These are phyloP conservation scores for Porpolomopsis calyptriformis DNA, from an alignment of 768 basidiomycete genomes.

Conservation along the genomic window DNA sequence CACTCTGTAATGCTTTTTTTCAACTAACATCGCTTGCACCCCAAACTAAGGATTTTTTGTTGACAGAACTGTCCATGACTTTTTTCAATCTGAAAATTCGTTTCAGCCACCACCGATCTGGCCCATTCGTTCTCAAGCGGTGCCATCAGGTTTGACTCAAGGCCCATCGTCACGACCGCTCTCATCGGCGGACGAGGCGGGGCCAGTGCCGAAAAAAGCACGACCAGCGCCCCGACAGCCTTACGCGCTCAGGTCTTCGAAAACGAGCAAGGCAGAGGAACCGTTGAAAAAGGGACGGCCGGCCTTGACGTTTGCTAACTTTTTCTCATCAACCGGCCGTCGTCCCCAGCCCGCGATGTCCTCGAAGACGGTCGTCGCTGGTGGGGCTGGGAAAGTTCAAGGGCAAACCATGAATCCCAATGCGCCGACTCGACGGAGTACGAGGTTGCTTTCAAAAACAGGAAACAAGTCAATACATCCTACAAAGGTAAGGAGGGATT, in stretches of 20 bases:
- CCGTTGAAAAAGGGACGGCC: slow-evolving; percentile 85
- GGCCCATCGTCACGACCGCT: slow-evolving; percentile 53
- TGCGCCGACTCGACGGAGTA: slow-evolving; percentile 57
- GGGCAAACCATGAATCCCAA: slow-evolving; percentile 32
- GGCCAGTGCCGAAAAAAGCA: slow-evolving; percentile 65
- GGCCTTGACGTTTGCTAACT: slow-evolving; percentile 78
- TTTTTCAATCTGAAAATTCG: slow-evolving; percentile 45
- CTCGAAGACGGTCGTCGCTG: slow-evolving; percentile 45
- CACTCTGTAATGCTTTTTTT: slow-evolving; percentile 38
- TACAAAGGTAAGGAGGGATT: slow-evolving; percentile 39
- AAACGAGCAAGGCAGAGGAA: slow-evolving; percentile 59
- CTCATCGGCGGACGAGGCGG: slow-evolving; percentile 74
- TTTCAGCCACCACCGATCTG: slow-evolving; percentile 40
- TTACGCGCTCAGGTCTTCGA: slow-evolving; percentile 42
- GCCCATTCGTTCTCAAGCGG: slow-evolving; percentile 32
- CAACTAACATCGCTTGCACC: too few relatives aligned
- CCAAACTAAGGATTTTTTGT: too few relatives aligned
- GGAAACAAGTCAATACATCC: slow-evolving; percentile 37
- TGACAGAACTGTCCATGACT: too few relatives aligned
- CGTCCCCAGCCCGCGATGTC: slow-evolving; percentile 64
- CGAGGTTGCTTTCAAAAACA: slow-evolving; percentile 53
- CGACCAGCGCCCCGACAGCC: slow-evolving; percentile 52
- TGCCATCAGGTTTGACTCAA: slow-evolving; percentile 25
- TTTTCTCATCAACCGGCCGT: slow-evolving; percentile 80
- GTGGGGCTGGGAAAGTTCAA: slow-evolving; percentile 39